phyloP scores from a whole-genome alignment of 192 early-diverging fungal genomes.

The Podila epicladia region DNA sequence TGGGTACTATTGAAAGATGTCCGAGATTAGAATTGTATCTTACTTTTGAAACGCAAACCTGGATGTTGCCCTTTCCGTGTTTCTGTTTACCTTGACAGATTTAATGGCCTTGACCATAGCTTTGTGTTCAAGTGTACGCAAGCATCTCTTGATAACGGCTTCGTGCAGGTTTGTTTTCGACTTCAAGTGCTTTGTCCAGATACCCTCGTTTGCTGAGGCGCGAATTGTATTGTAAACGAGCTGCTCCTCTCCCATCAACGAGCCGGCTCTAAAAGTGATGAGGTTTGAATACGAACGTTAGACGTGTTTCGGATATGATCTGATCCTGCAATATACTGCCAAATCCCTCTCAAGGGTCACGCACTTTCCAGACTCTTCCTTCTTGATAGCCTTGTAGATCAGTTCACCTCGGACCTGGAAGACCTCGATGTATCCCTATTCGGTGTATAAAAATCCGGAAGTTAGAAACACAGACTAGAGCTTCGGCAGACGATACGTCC shows the following conservation, averaged over 20 bases:
- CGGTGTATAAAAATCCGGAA: not conserved
- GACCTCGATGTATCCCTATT: slow-evolving; percentile 34
- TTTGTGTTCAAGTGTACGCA: slow-evolving; percentile 85
- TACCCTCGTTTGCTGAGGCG: slow-evolving; percentile 80
- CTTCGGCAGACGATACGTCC: not conserved
- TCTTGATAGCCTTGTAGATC: slow-evolving; percentile 41
- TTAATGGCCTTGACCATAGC: slow-evolving; percentile 88
- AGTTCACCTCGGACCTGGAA: slow-evolving; percentile 39
- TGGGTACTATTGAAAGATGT: slow-evolving; percentile 64
- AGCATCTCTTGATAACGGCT: slow-evolving; percentile 76
- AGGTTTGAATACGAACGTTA: not conserved
- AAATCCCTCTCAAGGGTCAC: not conserved
- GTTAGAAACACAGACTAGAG: not conserved
- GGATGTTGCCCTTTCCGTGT: not conserved
- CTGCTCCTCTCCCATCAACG: slow-evolving; percentile 73
- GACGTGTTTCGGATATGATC: not conserved
- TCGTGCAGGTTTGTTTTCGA: slow-evolving; percentile 80
- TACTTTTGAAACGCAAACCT: not conserved
- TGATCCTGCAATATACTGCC: too few relatives aligned
- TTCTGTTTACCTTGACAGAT: slow-evolving; percentile 76
- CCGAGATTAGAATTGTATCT: not conserved
- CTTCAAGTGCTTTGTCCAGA: slow-evolving; percentile 86
- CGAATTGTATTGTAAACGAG: slow-evolving; percentile 88
- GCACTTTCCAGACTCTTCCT: slow-evolving; percentile 41
- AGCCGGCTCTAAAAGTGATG: slow-evolving; percentile 14